Evolutionary conservation across 2,329 filamentous ascomycete genomes (phyloP).

Genomic region (Pestalotiopsis sp.): DNA sequence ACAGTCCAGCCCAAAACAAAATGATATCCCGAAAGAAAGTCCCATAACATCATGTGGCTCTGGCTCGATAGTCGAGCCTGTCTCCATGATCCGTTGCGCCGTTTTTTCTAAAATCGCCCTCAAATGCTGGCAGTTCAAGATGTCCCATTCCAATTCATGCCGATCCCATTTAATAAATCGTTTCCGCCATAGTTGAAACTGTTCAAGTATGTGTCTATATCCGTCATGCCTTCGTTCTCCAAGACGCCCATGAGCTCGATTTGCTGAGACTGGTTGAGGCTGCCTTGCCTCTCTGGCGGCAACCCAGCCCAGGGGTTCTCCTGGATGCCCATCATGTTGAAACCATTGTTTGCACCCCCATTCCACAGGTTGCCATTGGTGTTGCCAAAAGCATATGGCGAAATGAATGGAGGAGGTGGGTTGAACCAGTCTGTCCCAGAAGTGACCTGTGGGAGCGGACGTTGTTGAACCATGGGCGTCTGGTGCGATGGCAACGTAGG

Average conservation of each 20-base stretch:
- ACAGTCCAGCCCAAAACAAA: background rate
- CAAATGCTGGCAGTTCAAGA: constrained; percentile 5
- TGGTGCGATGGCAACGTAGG: constrained; percentile 40
- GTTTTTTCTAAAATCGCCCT: background rate
- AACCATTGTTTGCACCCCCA: constrained; percentile 24
- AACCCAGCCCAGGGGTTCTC: constrained; percentile 26
- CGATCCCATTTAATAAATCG: background rate
- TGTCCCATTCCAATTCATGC: constrained; percentile 1
- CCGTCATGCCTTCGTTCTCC: constrained; percentile 67
- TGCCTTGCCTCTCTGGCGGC: constrained; percentile 62
- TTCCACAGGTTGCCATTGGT: constrained; percentile 36
- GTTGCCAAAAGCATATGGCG: constrained; percentile 51
- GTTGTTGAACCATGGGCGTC: constrained; percentile 30
- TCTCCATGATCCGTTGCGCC: constrained; percentile 1
- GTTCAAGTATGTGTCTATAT: constrained; percentile 63
- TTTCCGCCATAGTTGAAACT: constrained; percentile 27
- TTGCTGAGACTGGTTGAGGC: constrained; percentile 79
- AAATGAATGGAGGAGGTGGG: constrained; percentile 54
- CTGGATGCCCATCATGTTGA: constrained; percentile 25
- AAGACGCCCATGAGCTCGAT: constrained; percentile 80
- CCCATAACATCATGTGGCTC: background rate
- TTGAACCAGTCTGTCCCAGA: constrained; percentile 54
- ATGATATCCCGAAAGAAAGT: constrained; percentile 1
- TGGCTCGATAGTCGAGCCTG: background rate
- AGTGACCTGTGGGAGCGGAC: constrained; percentile 44